phyloP scores from a whole-genome alignment of 2,329 filamentous ascomycete genomes.

The Chaetomiaceae sp. region DNA sequence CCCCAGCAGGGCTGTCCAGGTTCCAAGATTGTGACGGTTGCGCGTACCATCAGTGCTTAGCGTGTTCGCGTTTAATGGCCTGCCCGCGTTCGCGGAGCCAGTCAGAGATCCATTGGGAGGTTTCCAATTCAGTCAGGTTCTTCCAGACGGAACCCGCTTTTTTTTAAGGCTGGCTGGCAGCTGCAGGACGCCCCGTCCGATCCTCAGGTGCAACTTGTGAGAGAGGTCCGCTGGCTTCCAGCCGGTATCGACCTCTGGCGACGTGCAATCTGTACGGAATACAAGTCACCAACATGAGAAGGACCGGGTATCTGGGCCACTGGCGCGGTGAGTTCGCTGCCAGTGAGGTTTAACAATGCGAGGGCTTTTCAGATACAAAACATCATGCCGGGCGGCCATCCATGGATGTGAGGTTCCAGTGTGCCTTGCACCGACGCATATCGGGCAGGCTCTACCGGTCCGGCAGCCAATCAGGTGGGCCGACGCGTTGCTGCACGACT shows the following conservation, averaged over 20 bases:
- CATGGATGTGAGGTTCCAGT: too few species aligned
- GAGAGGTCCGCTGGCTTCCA: background rate
- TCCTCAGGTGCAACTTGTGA: background rate
- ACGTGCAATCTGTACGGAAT: too few species aligned
- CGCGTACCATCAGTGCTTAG: conserved; percentile 29
- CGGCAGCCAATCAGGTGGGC: conserved; percentile 32
- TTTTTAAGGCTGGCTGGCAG: conserved; percentile 6
- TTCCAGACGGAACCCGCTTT: conserved; percentile 6
- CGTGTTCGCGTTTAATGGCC: conserved; percentile 28
- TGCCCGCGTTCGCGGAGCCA: too few species aligned
- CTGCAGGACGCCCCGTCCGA: background rate
- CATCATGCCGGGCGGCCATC: background rate
- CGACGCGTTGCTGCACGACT: conserved; percentile 37
- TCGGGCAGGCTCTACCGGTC: conserved; percentile 18
- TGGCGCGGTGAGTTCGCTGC: conserved; percentile 4
- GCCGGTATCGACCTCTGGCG: too few species aligned
- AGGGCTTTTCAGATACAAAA: conserved; percentile 9
- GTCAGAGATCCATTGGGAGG: conserved; percentile 12
- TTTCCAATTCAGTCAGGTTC: too few species aligned
- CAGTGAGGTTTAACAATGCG: conserved; percentile 15
- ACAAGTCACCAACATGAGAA: background rate
- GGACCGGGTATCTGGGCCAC: conserved; percentile 6
- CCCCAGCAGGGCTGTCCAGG: conserved; percentile 7
- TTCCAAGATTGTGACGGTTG: conserved; percentile 28
- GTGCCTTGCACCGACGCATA: conserved; percentile 20